Percentiles rank a stretch among this genome's conserved stretches.
phyloP scores from a whole-genome alignment of 305 asterid species.

The Caryopteris hybrid region DNA sequence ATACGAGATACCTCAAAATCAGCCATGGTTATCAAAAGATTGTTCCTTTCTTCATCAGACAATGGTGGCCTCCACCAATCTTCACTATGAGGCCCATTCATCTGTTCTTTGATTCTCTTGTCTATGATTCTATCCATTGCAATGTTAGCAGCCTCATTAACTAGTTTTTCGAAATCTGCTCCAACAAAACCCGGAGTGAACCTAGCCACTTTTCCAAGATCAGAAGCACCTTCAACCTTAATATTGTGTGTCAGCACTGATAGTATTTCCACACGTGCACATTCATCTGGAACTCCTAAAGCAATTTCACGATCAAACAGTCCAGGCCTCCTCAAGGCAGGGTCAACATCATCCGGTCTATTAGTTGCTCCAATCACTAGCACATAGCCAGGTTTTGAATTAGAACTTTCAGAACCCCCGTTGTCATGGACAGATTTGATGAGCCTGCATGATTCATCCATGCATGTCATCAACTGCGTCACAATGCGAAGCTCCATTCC shows the following conservation, averaged over 20 bases:
- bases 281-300: slow-evolving; percentile 80
- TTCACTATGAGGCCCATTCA: slow-evolving; percentile 30
- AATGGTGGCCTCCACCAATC: slow-evolving; percentile 72
- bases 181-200: slow-evolving; percentile 87
- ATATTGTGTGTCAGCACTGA: slow-evolving; percentile 52
- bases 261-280: slow-evolving; percentile 63
- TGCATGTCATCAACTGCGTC: slow-evolving; percentile 81
- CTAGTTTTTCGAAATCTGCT: slow-evolving; percentile 74
- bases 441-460: slow-evolving; percentile 63
- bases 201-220: slow-evolving; percentile 73
- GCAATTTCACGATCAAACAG: slow-evolving; percentile 82
- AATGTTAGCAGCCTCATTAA: slow-evolving; percentile 69
- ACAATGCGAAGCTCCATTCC: slow-evolving; percentile 91
- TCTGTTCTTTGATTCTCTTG: slow-evolving; percentile 32
- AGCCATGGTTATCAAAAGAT: slow-evolving; percentile 56
- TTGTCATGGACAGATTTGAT: slow-evolving; percentile 31
- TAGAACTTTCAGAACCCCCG: slow-evolving; percentile 30
- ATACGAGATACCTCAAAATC: slow-evolving; percentile 65
- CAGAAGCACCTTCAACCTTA: slow-evolving; percentile 74
- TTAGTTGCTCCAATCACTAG: slow-evolving; percentile 94
- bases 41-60: slow-evolving; percentile 66
- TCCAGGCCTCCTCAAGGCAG: slow-evolving; percentile 91
- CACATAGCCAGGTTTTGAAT: slow-evolving; percentile 49
- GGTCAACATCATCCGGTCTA: slow-evolving; percentile 82
- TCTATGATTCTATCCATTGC: slow-evolving; percentile 73